Evolutionary conservation across 2,329 filamentous ascomycete genomes (phyloP).

Genomic region (Plectosphaerella sp.): DNA sequence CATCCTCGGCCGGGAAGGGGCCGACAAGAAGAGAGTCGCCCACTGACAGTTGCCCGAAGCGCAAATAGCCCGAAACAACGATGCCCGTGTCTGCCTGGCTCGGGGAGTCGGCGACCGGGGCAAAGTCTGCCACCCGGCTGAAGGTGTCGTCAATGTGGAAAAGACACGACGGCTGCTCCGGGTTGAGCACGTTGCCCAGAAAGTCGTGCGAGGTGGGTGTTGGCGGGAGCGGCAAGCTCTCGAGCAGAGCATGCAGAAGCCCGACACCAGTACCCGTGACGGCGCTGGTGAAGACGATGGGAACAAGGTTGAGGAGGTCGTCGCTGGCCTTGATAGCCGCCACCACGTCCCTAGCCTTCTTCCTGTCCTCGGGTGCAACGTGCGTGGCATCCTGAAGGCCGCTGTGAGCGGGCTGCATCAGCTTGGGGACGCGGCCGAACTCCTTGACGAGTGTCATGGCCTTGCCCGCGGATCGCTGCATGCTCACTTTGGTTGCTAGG

Average conservation of each 20-base stretch:
- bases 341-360: slow-evolving; percentile 55
- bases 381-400: slow-evolving; percentile 46
- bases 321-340: slow-evolving; percentile 39
- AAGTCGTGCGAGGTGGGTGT: slow-evolving; percentile 49
- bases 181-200: slow-evolving; percentile 50
- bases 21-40: slow-evolving; percentile 77
- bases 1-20: slow-evolving; percentile 62
- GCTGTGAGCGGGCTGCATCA: slow-evolving; percentile 58
- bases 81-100: slow-evolving; percentile 47
- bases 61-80: slow-evolving; percentile 82
- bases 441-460: slow-evolving; percentile 75
- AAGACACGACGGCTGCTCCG: slow-evolving; percentile 57
- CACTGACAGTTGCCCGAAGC: slow-evolving; percentile 72
- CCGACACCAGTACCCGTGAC: slow-evolving; percentile 80
- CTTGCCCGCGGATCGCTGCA: slow-evolving; percentile 67
- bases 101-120: slow-evolving; percentile 32
- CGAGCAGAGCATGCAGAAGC: slow-evolving; percentile 75
- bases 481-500: slow-evolving; percentile 66
- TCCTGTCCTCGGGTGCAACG: slow-evolving; percentile 51
- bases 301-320: slow-evolving; percentile 54
- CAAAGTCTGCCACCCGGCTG: slow-evolving; percentile 62
- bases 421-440: slow-evolving; percentile 66
- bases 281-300: slow-evolving; percentile 83
- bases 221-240: slow-evolving; percentile 66
- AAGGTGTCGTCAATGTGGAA: slow-evolving; percentile 94